A percentile compares a stretch with the other conserved stretches of the same genome.
These are phyloP conservation scores for Penicillium fuscoglaucum DNA, from an alignment of 2,329 filamentous ascomycete species.

Conservation along the genomic window DNA sequence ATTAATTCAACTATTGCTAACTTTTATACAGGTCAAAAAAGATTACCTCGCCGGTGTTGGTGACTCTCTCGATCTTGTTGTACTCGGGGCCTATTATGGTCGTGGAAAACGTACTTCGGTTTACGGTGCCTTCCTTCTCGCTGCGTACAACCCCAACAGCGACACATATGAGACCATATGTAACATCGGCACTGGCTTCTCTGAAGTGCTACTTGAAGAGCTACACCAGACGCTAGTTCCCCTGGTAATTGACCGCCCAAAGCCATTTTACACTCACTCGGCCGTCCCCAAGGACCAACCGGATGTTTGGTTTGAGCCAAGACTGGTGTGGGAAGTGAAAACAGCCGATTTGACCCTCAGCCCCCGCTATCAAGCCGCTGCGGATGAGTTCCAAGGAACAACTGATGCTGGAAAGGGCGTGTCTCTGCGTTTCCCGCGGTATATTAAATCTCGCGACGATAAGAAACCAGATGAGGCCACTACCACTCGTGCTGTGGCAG, in stretches of 20 bases:
- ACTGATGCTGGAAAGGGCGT: constrained; percentile 73
- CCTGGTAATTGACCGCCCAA: constrained; percentile 82
- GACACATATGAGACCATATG: constrained; percentile 94
- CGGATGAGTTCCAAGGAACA: constrained; percentile 73
- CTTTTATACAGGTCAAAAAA: constrained; percentile 74
- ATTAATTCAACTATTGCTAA: constrained; percentile 1
- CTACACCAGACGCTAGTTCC: constrained; percentile 73
- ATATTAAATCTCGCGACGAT: constrained; percentile 88
- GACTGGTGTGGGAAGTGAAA: constrained; percentile 95
- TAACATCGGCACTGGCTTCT: constrained; percentile 98
- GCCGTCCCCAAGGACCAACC: constrained; percentile 86
- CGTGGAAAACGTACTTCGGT: constrained; percentile 94
- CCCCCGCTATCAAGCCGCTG: constrained; percentile 89
- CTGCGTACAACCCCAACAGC: constrained; percentile 79
- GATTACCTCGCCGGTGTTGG: constrained; percentile 93
- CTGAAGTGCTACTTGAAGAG: constrained; percentile 87
- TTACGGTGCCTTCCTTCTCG: constrained; percentile 92
- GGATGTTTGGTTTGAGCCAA: constrained; percentile 97
- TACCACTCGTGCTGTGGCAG: constrained; percentile 78
- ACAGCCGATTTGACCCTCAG: constrained; percentile 92
- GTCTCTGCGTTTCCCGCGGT: constrained; percentile 85
- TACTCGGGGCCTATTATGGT: constrained; percentile 90
- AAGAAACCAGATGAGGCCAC: constrained; percentile 95
- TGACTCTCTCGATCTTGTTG: constrained; percentile 94
- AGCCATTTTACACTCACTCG: constrained; percentile 92